Evolutionary conservation across 129 eudicot species (phyloP).

Genomic region (Saposhnikovia divaricata): DNA sequence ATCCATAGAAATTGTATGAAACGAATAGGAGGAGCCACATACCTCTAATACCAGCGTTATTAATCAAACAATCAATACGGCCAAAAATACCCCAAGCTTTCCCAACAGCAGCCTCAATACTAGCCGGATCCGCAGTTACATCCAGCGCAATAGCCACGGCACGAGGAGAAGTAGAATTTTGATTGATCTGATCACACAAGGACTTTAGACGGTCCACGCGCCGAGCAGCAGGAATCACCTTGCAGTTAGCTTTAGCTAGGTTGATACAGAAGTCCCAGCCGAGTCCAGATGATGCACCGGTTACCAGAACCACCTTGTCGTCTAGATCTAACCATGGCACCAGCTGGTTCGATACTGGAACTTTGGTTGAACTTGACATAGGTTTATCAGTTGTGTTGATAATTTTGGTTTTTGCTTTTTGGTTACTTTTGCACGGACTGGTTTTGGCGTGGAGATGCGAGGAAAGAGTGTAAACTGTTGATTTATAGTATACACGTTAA

Average conservation of each 20-base stretch:
- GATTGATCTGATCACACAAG: constrained; percentile 2
- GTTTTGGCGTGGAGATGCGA: neutral
- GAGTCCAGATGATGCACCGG: constrained; percentile 10
- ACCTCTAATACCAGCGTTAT: constrained; percentile 9
- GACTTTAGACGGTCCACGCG: constrained; percentile 9
- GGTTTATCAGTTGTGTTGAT: neutral
- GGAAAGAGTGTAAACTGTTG: neutral
- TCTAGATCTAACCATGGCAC: constrained; percentile 10
- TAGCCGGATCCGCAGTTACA: constrained; percentile 7
- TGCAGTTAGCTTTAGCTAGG: constrained; percentile 4
- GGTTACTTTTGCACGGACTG: constrained; percentile 4
- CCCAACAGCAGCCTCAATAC: neutral
- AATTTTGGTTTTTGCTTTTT: neutral
- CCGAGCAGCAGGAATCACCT: constrained; percentile 8
- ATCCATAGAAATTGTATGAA: too few relatives aligned
- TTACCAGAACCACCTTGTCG: constrained; percentile 4
- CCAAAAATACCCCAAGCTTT: constrained; percentile 9
- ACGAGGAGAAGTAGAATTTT: neutral
- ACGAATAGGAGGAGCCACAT: neutral
- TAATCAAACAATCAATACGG: neutral
- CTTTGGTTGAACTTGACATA: neutral
- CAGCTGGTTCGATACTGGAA: neutral
- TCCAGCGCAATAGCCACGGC: constrained; percentile 5
- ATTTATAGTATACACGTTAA: neutral
- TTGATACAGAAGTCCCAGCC: constrained; percentile 5